Evolutionary conservation across 352 stramenopile species (phyloP).

Genomic region (Phytophthora sp.): DNA sequence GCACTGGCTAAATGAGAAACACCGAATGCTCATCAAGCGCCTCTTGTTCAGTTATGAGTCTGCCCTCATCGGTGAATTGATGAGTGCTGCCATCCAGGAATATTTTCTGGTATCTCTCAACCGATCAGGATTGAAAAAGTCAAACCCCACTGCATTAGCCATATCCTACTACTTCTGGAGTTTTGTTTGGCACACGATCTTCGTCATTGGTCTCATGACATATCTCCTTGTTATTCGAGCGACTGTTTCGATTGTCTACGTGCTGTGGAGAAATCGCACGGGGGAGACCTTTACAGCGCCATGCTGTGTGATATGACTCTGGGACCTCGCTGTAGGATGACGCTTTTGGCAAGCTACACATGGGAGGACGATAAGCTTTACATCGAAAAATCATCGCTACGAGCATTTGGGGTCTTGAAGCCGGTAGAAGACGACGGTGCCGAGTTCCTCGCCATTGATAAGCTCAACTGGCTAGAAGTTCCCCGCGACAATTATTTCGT

Average conservation of each 20-base stretch:
- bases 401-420: neutral
- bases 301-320: neutral
- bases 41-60: constrained; percentile 13
- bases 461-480: neutral
- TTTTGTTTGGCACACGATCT: neutral
- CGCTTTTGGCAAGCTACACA: neutral
- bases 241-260: neutral
- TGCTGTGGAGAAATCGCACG: neutral
- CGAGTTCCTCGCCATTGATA: neutral
- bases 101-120: constrained; percentile 6
- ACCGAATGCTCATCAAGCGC: neutral
- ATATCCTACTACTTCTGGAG: constrained; percentile 7
- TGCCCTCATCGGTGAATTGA: constrained; percentile 2
- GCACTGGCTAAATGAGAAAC: neutral
- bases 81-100: neutral
- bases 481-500: neutral
- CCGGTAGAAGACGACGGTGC: neutral
- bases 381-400: neutral
- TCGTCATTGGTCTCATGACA: neutral
- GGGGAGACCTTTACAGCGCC: neutral
- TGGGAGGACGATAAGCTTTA: neutral
- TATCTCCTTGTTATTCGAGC: neutral
- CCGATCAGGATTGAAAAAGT: constrained; percentile 3
- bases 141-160: neutral
- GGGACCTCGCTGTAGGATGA: neutral